Evolutionary conservation across 2,329 filamentous ascomycete genomes (phyloP).

Genomic region (Sclerotinia sclerotiorum): DNA sequence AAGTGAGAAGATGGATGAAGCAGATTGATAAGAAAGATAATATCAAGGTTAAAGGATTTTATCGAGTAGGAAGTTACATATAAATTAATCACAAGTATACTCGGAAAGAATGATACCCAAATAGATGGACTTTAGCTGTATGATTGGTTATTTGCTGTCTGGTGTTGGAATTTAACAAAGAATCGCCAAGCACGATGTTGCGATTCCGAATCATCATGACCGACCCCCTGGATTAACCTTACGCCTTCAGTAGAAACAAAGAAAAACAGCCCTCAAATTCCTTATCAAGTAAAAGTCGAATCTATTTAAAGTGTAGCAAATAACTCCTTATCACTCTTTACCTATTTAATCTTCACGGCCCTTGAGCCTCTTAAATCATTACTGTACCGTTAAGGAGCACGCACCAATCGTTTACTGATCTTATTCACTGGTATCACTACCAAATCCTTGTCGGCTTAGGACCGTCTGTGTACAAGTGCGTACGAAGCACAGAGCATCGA

Average conservation of each 20-base stretch:
- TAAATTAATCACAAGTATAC: conserved; percentile 3
- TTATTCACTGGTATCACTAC: conserved; percentile 3
- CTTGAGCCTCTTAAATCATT: conserved; percentile 1
- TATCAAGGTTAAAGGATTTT: not conserved
- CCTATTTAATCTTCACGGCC: not conserved
- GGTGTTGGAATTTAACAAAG: not conserved
- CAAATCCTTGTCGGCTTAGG: not conserved
- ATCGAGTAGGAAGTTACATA: not conserved
- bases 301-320: conserved; percentile 20
- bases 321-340: not conserved
- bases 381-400: conserved; percentile 14
- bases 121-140: not conserved
- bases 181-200: not conserved
- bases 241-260: conserved; percentile 11
- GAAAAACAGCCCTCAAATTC: not conserved
- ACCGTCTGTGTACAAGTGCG: not conserved
- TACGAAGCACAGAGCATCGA: conserved; percentile 24
- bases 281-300: not conserved
- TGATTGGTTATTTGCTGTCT: not conserved
- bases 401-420: conserved; percentile 20
- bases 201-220: not conserved
- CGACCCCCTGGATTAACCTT: not conserved
- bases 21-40: conserved; percentile 12
- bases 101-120: conserved; percentile 22
- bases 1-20: conserved; percentile 11